Conservation (phyloP, 495 filamentous ascomycete genomes). For the Glarea lozoyensis region DNA sequence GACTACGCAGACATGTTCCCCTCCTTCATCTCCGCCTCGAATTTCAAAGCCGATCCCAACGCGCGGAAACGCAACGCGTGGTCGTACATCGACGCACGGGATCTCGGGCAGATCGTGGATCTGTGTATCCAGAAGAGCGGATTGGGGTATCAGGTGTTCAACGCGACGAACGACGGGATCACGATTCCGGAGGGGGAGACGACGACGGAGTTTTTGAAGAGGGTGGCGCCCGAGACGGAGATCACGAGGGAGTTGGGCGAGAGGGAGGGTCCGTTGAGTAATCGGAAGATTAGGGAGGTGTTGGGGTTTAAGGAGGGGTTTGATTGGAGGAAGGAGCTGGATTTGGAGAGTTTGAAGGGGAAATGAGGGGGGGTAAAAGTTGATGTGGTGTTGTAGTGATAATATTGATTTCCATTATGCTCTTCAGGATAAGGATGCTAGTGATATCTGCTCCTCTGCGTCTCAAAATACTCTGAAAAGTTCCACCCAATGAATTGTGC, state of each 20-base stretch:
- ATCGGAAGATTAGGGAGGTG: conserved; percentile 48
- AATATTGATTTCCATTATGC: too few relatives aligned
- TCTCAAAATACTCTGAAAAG: too few relatives aligned
- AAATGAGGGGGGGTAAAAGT: too few relatives aligned
- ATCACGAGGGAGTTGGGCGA: conserved; percentile 44
- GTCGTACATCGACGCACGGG: conserved; percentile 51
- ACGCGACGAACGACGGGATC: conserved; percentile 51
- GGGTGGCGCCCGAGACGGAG: conserved; percentile 32
- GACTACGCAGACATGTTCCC: conserved; percentile 47
- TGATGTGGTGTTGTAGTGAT: too few relatives aligned
- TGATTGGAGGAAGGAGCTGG: conserved; percentile 38
- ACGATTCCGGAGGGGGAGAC: conserved; percentile 30
- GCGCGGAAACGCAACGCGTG: conserved; percentile 46
- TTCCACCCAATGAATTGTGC: too few relatives aligned
- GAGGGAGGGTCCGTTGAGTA: conserved; percentile 47
- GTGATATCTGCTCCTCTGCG: too few relatives aligned
- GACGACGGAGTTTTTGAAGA: conserved; percentile 39
- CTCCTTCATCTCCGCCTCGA: conserved; percentile 36
- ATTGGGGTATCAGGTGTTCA: conserved; percentile 52
- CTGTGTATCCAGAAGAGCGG: conserved; percentile 37
- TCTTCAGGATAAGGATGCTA: too few relatives aligned
- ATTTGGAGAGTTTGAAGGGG: too few relatives aligned
- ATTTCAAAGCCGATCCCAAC: conserved; percentile 36
- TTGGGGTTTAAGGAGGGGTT: conserved; percentile 49
- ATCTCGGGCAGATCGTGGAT: conserved; percentile 51